These are phyloP conservation scores for Chloropicon primus DNA, from an alignment of 139 green algal species.

Conservation along the genomic window DNA sequence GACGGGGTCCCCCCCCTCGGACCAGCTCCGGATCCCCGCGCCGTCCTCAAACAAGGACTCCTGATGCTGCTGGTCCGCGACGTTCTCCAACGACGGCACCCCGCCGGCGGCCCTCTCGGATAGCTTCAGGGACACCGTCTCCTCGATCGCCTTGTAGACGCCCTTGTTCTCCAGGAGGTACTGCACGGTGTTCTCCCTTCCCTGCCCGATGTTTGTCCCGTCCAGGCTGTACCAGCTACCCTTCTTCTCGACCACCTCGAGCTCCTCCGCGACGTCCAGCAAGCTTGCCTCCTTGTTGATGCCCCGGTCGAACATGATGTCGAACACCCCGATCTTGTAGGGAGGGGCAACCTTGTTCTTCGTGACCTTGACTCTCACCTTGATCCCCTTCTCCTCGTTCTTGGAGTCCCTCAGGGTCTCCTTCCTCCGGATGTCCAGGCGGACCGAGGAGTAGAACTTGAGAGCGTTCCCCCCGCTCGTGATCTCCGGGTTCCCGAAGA, in stretches of 20 bases:
- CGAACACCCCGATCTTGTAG: conserved; percentile 63
- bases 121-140: too few species aligned
- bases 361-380: conserved; percentile 33
- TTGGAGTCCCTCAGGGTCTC: neutral
- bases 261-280: conserved; percentile 43
- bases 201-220: conserved; percentile 37
- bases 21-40: too few species aligned
- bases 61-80: too few species aligned
- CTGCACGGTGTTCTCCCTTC: conserved; percentile 43
- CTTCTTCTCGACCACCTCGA: conserved; percentile 39
- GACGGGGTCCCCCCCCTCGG: too few species aligned
- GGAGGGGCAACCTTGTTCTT: conserved; percentile 90
- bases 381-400: conserved; percentile 25
- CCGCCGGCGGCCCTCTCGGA: too few species aligned
- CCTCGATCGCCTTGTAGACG: conserved; percentile 33
- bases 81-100: too few species aligned
- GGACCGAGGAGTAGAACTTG: conserved; percentile 76
- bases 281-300: conserved; percentile 48
- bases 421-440: conserved; percentile 36
- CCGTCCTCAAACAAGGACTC: too few species aligned
- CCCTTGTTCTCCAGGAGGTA: conserved; percentile 23
- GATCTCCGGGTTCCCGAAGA: conserved; percentile 84
- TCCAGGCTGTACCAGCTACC: conserved; percentile 56
- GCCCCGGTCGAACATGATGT: conserved; percentile 74
- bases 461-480: conserved; percentile 87